Evolutionary conservation across 306 rosid species (phyloP).

Genomic region (Citrullus amarus): DNA sequence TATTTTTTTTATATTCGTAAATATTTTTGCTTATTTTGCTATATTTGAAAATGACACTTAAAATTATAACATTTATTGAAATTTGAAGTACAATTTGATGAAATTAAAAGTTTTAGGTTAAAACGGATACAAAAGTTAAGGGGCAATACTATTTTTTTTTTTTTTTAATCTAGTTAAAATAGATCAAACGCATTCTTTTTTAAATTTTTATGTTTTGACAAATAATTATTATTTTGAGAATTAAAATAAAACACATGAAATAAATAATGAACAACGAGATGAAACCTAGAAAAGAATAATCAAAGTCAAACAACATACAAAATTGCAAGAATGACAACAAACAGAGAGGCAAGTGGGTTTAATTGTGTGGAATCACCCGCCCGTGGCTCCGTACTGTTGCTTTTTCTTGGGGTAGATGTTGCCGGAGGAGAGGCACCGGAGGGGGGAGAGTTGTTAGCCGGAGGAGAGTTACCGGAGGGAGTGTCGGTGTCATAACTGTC

Average conservation of each 20-base stretch:
- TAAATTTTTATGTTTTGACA: not conserved
- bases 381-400: not conserved
- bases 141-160: too few relatives aligned
- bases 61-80: too few relatives aligned
- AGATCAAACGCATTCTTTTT: too few relatives aligned
- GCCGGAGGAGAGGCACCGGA: slow-evolving; percentile 2
- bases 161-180: too few relatives aligned
- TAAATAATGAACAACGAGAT: not conserved
- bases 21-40: too few relatives aligned
- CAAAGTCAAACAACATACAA: slow-evolving; percentile 28
- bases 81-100: too few relatives aligned
- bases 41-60: too few relatives aligned
- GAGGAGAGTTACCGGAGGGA: slow-evolving; percentile 15
- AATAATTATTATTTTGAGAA: not conserved
- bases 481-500: not conserved
- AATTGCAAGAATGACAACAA: slow-evolving; percentile 20
- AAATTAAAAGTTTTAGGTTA: too few relatives aligned
- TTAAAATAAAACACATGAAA: not conserved
- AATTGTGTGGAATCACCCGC: slow-evolving; percentile 18
- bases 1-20: too few relatives aligned
- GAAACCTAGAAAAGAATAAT: not conserved
- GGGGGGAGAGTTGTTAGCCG: slow-evolving; percentile 20
- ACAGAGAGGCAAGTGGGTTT: slow-evolving; percentile 16
- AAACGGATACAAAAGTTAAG: too few relatives aligned
- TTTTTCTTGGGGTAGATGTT: not conserved